Conservation (phyloP, 1,139 yeast genomes). For the Zygotorulaspora mrakii region DNA sequence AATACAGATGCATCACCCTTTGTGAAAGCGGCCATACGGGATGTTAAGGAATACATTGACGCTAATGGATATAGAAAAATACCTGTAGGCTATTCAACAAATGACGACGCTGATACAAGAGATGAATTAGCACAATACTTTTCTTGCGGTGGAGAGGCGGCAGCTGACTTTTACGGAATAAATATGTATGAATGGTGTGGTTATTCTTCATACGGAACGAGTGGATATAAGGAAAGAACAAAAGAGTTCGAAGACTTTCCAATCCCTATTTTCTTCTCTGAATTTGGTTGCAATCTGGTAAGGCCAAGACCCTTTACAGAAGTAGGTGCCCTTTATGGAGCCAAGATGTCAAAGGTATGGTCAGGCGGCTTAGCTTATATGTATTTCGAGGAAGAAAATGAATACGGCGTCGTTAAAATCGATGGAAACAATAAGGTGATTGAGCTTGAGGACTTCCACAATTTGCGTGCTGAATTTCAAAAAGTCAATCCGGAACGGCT, state of each 20-base stretch:
- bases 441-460: conserved; percentile 44
- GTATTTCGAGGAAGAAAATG: conserved; percentile 79
- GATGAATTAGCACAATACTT: conserved; percentile 47
- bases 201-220: conserved; percentile 50
- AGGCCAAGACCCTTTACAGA: conserved; percentile 64
- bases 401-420: conserved; percentile 71
- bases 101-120: conserved; percentile 55
- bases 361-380: conserved; percentile 90
- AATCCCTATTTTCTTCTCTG: conserved; percentile 58
- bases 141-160: conserved; percentile 44
- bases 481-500: conserved; percentile 39
- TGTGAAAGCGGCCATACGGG: conserved; percentile 61
- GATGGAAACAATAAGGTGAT: conserved; percentile 45
- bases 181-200: conserved; percentile 73
- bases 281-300: conserved; percentile 55
- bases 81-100: conserved; percentile 62
- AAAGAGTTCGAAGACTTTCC: conserved; percentile 46
- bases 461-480: conserved; percentile 36
- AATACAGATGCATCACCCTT: conserved; percentile 56
- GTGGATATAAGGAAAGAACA: conserved; percentile 57
- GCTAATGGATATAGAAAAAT: conserved; percentile 44
- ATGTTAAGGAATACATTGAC: conserved; percentile 48
- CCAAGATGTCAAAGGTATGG: conserved; percentile 75
- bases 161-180: conserved; percentile 54
- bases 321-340: conserved; percentile 56